Evolutionary conservation across 2,329 filamentous ascomycete genomes (phyloP).

Genomic region (Ascochyta clinopodiicola): DNA sequence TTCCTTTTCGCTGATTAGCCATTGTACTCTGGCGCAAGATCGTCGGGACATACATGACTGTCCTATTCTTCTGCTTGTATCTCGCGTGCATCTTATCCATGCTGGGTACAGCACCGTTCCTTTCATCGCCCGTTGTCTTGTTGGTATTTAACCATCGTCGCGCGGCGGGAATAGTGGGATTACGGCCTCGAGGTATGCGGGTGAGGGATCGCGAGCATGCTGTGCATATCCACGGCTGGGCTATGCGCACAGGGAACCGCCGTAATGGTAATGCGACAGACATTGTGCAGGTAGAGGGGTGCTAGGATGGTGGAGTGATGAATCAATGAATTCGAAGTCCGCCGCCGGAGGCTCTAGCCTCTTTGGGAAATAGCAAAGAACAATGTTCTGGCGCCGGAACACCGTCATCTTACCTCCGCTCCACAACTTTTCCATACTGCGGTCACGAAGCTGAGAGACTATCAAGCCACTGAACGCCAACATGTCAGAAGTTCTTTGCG

Average conservation of each 20-base stretch:
- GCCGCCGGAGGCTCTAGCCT: slow-evolving; percentile 35
- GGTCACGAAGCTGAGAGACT: neutral
- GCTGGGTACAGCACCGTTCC: slow-evolving; percentile 53
- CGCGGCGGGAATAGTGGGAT: slow-evolving; percentile 23
- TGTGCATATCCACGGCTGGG: slow-evolving; percentile 47
- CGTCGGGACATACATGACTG: slow-evolving; percentile 61
- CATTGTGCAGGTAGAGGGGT: slow-evolving; percentile 33
- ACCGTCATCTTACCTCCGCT: slow-evolving; percentile 1
- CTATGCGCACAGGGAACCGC: slow-evolving; percentile 22
- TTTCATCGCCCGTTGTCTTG: slow-evolving; percentile 29
- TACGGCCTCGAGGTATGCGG: slow-evolving; percentile 25
- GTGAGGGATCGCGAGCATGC: slow-evolving; percentile 43
- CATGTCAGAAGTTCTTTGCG: slow-evolving; percentile 49
- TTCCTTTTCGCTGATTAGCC: slow-evolving; percentile 56
- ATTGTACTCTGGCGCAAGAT: neutral
- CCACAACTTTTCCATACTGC: neutral
- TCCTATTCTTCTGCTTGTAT: slow-evolving; percentile 72
- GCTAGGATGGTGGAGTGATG: slow-evolving; percentile 30
- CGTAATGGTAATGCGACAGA: slow-evolving; percentile 33
- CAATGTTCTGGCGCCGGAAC: slow-evolving; percentile 20
- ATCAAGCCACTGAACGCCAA: neutral
- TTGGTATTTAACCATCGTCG: slow-evolving; percentile 43
- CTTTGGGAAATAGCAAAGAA: slow-evolving; percentile 23
- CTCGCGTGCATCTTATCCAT: slow-evolving; percentile 71
- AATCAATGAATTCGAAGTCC: slow-evolving; percentile 12